Evolutionary conservation across 768 basidiomycete genomes (phyloP).

Genomic region (Auricularia auricula-judae): DNA sequence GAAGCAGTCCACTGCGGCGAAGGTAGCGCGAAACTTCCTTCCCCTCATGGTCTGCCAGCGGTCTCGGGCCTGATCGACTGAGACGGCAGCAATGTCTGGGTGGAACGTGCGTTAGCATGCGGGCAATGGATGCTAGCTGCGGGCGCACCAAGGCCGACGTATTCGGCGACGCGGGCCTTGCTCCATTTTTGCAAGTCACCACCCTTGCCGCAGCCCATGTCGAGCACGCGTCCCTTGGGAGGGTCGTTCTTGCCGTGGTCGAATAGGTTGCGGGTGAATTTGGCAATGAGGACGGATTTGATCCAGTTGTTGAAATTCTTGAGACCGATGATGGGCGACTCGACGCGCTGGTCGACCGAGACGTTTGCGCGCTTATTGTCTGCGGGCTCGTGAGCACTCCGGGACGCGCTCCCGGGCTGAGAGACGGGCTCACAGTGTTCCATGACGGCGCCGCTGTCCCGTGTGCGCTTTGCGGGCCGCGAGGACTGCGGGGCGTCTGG

Average conservation of each 20-base stretch:
- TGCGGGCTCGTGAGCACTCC: constrained; percentile 18
- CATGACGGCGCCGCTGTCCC: constrained; percentile 66
- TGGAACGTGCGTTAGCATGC: neutral
- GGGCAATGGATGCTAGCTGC: neutral
- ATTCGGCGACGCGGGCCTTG: constrained; percentile 69
- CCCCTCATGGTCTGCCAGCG: constrained; percentile 44
- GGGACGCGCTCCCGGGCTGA: constrained; percentile 3
- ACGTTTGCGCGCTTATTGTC: constrained; percentile 93
- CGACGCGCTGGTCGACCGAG: constrained; percentile 68
- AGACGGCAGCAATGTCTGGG: constrained; percentile 80
- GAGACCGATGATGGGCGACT: constrained; percentile 92
- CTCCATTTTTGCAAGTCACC: constrained; percentile 95
- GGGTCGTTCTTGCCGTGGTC: constrained; percentile 12
- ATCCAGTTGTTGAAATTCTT: constrained; percentile 99
- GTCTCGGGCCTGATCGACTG: constrained; percentile 74
- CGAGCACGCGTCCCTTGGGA: constrained; percentile 66
- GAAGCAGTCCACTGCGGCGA: constrained; percentile 86
- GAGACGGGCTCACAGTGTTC: constrained; percentile 55
- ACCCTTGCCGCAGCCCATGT: constrained; percentile 98
- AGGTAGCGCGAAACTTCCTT: constrained; percentile 56
- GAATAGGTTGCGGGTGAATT: constrained; percentile 46
- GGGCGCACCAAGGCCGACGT: constrained; percentile 68
- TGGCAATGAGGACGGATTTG: constrained; percentile 90
- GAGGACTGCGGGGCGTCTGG: constrained; percentile 24
- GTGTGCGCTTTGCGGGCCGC: constrained; percentile 37